Evolutionary conservation across 164 flowering plant genomes (phyloP), one percentile per base, ranked within the genome.

Genomic region (Brasenia schreberi): DNA sequence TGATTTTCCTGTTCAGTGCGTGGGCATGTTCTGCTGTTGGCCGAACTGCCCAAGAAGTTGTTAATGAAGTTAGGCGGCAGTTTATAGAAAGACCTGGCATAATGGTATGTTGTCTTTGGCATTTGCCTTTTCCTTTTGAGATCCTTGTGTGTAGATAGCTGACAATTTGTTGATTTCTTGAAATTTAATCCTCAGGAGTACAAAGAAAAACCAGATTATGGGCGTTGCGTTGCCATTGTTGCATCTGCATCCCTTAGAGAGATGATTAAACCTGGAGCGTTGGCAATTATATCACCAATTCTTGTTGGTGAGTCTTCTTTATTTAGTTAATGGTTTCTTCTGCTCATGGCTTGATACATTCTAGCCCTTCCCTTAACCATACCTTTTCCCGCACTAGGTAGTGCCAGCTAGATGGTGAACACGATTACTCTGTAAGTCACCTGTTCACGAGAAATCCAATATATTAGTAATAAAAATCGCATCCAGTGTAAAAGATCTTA

Each of bases 11-110:
- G 60, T 95, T 95, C 70, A 95, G 99, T 82, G 99, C 92, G 62
- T 95, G 99, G 99, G 97, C 99, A 44, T 95, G 99, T 74, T 65
- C 99, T 68, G 99, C 99, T 27, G 99, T 95, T 73, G 99, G 99
- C 60, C 84, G 97, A 74, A 95, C 94, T 78, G 99, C 99, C 67
- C 99, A 94, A 71, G 97, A 91, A 81, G 96, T 94, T 65, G 97
- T 91, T 10, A 91, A 88, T 67, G 99, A 94, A 88, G 99, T 94
- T 49, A 81, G 97, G 73, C 88, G 97, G 71, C 99, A 91, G 74
- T 94, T 94, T 72, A 84, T 89, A 77, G 99, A 94, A 80, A 84
- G 99, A 76, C 97, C 99, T 11, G 99, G 99, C 45, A 95, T 95
- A 73, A 95, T 95, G 99, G 99, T 89, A 65, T 71, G 87, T 78